phyloP scores from a whole-genome alignment of 129 eudicot genomes.

The Flaveria ramosissima region DNA sequence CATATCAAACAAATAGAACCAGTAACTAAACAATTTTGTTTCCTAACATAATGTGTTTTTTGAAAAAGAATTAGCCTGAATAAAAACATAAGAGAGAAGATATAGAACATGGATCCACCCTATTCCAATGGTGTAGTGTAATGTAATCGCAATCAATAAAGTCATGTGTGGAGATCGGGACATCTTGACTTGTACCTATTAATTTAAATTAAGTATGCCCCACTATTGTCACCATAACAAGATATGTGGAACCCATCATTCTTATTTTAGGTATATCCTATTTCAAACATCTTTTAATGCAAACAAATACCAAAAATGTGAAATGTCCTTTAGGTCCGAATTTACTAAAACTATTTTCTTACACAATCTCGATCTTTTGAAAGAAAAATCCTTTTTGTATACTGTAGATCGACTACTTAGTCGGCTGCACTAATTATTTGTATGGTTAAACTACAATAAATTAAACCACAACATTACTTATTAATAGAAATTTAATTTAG shows the following conservation, averaged over 20 bases:
- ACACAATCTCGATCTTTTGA: too few species aligned
- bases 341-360: not conserved
- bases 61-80: not conserved
- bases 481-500: not conserved
- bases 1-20: not conserved
- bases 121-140: constrained; percentile 56
- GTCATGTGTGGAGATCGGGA: constrained; percentile 62
- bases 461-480: too few species aligned
- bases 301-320: constrained; percentile 22
- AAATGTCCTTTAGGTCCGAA: not conserved
- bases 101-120: constrained; percentile 77
- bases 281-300: constrained; percentile 19
- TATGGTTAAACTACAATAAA: too few species aligned
- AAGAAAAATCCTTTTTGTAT: too few species aligned
- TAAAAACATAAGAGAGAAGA: constrained; percentile 5
- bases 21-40: not conserved
- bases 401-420: too few species aligned
- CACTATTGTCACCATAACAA: constrained; percentile 39
- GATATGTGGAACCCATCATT: constrained; percentile 34
- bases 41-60: not conserved
- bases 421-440: too few species aligned
- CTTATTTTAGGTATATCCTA: constrained; percentile 31
- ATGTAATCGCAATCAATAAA: constrained; percentile 55
- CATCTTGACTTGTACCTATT: constrained; percentile 40
- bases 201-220: constrained; percentile 32